A percentile compares a stretch with the other conserved stretches of the same genome.
Evolutionary conservation across 495 filamentous ascomycete genomes (phyloP).

Genomic region (Barbatosphaeria neglecta): DNA sequence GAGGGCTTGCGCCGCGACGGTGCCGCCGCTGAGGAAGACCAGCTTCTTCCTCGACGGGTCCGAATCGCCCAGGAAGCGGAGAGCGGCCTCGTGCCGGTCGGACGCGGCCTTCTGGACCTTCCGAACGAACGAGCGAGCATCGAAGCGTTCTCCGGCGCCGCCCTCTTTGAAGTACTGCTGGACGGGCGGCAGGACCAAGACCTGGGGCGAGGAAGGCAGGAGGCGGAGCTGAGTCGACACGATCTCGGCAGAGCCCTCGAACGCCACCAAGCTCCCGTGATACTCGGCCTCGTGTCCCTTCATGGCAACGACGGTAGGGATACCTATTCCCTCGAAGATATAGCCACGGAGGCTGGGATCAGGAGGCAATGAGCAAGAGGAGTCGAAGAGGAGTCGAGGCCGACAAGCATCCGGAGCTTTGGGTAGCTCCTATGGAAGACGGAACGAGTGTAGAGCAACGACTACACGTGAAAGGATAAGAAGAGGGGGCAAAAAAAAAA

Average conservation of each 20-base stretch:
- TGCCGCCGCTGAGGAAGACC: slow-evolving; percentile 41
- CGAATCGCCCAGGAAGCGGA: slow-evolving; percentile 29
- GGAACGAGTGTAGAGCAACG: too few relatives aligned
- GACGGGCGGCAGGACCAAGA: slow-evolving; percentile 34
- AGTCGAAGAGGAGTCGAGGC: too few relatives aligned
- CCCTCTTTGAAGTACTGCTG: slow-evolving; percentile 20
- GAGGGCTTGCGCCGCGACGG: slow-evolving; percentile 27
- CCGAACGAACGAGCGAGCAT: slow-evolving; percentile 26
- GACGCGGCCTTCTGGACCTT: slow-evolving; percentile 27
- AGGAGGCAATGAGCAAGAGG: too few relatives aligned
- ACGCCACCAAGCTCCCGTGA: slow-evolving; percentile 36
- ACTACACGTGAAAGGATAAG: neutral
- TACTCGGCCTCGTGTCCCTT: slow-evolving; percentile 7
- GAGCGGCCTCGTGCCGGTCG: slow-evolving; percentile 28
- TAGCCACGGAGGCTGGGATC: too few relatives aligned
- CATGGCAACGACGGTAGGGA: neutral
- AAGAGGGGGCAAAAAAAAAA: neutral
- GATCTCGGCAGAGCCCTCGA: slow-evolving; percentile 35
- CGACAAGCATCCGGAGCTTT: too few relatives aligned
- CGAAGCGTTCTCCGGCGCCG: slow-evolving; percentile 11
- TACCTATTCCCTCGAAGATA: too few relatives aligned
- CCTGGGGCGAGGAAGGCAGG: slow-evolving; percentile 35
- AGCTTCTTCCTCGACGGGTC: slow-evolving; percentile 27
- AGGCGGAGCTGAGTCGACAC: slow-evolving; percentile 40
- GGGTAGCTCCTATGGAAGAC: too few relatives aligned